Conservation (phyloP, 305 asterid species). For the Stenogyne calaminthoides region DNA sequence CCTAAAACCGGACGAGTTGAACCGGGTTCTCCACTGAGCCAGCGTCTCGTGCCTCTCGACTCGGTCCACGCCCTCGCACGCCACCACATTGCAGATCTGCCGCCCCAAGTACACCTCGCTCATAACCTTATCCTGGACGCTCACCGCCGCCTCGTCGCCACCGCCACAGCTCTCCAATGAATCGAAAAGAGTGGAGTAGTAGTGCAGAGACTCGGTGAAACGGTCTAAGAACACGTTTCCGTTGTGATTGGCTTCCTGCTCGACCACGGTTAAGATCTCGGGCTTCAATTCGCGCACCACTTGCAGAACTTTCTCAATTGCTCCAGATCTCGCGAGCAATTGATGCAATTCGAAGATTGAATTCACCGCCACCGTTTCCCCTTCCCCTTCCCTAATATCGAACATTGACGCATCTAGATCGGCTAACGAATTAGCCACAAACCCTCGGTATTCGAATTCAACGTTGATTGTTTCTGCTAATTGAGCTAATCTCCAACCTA, state of each 20-base stretch:
- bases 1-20: constrained; percentile 52
- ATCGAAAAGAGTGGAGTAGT: constrained; percentile 87
- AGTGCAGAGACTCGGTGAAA: constrained; percentile 76
- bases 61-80: constrained; percentile 86
- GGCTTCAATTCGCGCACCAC: constrained; percentile 66
- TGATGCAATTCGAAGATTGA: constrained; percentile 85
- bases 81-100: constrained; percentile 92
- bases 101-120: constrained; percentile 83
- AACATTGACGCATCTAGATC: constrained; percentile 81
- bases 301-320: constrained; percentile 58
- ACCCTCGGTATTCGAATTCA: constrained; percentile 72
- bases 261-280: constrained; percentile 74
- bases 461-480: constrained; percentile 69
- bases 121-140: constrained; percentile 78
- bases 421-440: constrained; percentile 67
- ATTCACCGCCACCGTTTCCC: constrained; percentile 78
- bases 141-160: constrained; percentile 43
- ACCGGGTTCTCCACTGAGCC: constrained; percentile 70
- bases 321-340: constrained; percentile 65
- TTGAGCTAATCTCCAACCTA: constrained; percentile 73
- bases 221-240: constrained; percentile 75
- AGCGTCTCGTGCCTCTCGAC: constrained; percentile 92
- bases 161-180: constrained; percentile 72
- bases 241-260: constrained; percentile 88
- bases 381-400: constrained; percentile 69